Evolutionary conservation across 2,329 filamentous ascomycete species (phyloP), one percentile per base, ranked within the genome.

Genomic region (Stagonosporopsis vannaccii): DNA sequence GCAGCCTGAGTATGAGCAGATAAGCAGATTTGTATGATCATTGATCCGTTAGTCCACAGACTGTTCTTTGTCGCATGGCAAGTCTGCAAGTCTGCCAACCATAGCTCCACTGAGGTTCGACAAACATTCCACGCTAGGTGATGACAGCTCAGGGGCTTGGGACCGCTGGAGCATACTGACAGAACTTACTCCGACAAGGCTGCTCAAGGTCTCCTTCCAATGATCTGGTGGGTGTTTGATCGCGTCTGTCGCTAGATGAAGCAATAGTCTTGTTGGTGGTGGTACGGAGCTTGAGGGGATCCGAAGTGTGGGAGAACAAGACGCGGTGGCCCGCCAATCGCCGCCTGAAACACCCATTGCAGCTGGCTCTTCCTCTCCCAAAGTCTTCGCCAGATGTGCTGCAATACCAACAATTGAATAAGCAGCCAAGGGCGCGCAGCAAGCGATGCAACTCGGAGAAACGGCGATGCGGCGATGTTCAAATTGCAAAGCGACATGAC

Each of bases 231-330:
- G 43, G 39, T 28, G 35, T 47, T 51, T 35, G 22, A 37, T 32
- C 42, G 23, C n/a, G 6, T 23, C 8, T 20, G 7, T 56, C 47
- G 42, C 43, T 51, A 56, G 47, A 6, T 56, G 53, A 51, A 56
- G 47, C 53, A 51, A 51, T 56, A 56, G 53, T 48, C 12, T 37
- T 45, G 41, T 37, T 45, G 41, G 41, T 43, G 25, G 19, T 46
- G 22, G 19, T 37, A 42, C 47, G 47, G 36, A 41, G 23, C 20
- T 37, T 1, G 42, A 56, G 30, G 53, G 42, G 53, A 45, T 6
- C 45, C 40, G 40, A 40, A 7, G 39, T 39, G 30, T 22, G 12
- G 20, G 12, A 25, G 40, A 25, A 45, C 30, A n/a, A 32, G 48
- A 39, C 39, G 44, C 51, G 39, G 33, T 20, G 37, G 32, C 13